These are phyloP conservation scores for Cenchrus americanus DNA, from an alignment of 176 grass and related monocot genomes.

Conservation along the genomic window DNA sequence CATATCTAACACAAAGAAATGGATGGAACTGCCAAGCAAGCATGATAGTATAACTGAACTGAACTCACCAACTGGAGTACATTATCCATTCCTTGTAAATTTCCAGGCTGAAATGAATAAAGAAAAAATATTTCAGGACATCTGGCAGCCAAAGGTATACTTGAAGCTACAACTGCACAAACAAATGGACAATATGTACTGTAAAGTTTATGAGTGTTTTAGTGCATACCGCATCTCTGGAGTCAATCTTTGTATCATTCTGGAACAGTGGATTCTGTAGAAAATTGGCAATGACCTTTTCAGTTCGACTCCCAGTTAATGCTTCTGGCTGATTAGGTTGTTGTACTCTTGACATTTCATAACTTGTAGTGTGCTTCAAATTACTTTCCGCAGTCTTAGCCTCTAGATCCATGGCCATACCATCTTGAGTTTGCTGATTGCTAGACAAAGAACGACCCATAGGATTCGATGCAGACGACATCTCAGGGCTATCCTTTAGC, in stretches of 20 bases:
- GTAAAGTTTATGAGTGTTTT: conserved; percentile 19
- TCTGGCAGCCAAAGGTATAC: not conserved
- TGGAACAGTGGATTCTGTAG: conserved; percentile 73
- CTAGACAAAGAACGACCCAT: conserved; percentile 41
- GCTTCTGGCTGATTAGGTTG: conserved; percentile 34
- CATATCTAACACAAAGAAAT: conserved; percentile 14
- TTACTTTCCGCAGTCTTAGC: conserved; percentile 40
- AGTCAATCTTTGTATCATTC: conserved; percentile 42
- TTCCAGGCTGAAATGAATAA: conserved; percentile 59
- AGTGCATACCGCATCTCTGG: conserved; percentile 53
- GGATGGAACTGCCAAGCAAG: not conserved
- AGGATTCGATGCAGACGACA: conserved; percentile 42
- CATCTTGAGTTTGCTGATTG: conserved; percentile 45
- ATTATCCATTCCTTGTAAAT: conserved; percentile 54
- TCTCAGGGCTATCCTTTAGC: conserved; percentile 45
- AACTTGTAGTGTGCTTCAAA: conserved; percentile 35
- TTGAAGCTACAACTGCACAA: conserved; percentile 2
- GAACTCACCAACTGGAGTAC: conserved; percentile 81
- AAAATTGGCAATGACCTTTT: conserved; percentile 78
- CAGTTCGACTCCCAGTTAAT: conserved; percentile 52
- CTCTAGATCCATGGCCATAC: conserved; percentile 44
- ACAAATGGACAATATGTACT: not conserved
- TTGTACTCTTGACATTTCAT: conserved; percentile 42
- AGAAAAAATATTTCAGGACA: conserved; percentile 4
- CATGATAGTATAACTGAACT: conserved; percentile 15